Conservation (phyloP, 2,329 filamentous ascomycete genomes). For the Alternaria sp. region DNA sequence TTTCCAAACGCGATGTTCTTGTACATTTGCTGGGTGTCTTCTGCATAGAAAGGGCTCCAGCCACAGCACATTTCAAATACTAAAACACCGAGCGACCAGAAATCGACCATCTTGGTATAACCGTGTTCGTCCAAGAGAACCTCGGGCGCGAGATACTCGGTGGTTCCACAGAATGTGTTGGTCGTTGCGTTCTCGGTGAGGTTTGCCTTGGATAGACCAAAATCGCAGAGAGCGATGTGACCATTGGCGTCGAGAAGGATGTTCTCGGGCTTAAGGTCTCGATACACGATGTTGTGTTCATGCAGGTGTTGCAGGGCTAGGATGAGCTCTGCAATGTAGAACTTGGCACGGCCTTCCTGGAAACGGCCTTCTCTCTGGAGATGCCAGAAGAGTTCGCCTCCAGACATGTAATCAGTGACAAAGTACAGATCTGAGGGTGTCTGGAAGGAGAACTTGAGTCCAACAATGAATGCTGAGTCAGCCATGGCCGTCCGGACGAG, state of each 20-base stretch:
- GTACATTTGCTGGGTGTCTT: conserved; percentile 99
- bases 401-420: conserved; percentile 99
- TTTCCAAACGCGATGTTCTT: conserved; percentile 99
- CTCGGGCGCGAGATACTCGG: conserved; percentile 95
- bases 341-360: conserved; percentile 92
- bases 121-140: conserved; percentile 94
- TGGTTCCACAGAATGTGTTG: conserved; percentile 98
- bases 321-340: conserved; percentile 98
- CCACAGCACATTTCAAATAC: conserved; percentile 99
- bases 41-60: conserved; percentile 98
- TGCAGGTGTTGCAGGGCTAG: conserved; percentile 94
- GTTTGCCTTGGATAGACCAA: conserved; percentile 96
- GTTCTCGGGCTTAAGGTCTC: conserved; percentile 97
- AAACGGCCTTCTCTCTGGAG: conserved; percentile 96
- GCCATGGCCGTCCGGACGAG: conserved; percentile 94
- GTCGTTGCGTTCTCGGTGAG: conserved; percentile 96
- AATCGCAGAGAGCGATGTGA: conserved; percentile 97
- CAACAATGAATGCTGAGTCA: conserved; percentile 96
- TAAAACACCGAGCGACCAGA: conserved; percentile 96
- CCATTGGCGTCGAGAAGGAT: conserved; percentile 96
- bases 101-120: conserved; percentile 99
- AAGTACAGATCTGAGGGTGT: conserved; percentile 95
- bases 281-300: conserved; percentile 96
- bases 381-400: conserved; percentile 98
- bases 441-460: conserved; percentile 98